phyloP scores from a whole-genome alignment of 2,329 filamentous ascomycete species.

The Aspergillus costaricaensis region DNA sequence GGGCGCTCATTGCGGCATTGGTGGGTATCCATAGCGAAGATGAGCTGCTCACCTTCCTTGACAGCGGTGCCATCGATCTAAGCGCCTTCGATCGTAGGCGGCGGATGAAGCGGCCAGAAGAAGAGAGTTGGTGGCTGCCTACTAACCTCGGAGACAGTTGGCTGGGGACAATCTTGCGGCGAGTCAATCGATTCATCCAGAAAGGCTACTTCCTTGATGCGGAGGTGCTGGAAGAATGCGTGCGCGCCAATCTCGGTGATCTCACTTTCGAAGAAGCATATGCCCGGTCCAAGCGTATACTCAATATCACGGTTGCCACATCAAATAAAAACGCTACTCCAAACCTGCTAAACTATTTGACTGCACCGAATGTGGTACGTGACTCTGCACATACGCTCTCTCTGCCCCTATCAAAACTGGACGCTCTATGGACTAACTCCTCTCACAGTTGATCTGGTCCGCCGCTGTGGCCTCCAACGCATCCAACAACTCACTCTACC shows the following conservation, averaged over 20 bases:
- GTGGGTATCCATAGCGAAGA: constrained; percentile 86
- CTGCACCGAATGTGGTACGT: constrained; percentile 86
- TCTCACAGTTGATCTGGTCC: constrained; percentile 60
- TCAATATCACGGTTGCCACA: constrained; percentile 89
- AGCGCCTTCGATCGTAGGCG: constrained; percentile 67
- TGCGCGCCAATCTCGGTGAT: constrained; percentile 82
- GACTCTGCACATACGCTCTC: background rate
- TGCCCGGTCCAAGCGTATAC: constrained; percentile 75
- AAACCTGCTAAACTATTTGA: constrained; percentile 86
- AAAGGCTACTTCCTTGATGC: constrained; percentile 86
- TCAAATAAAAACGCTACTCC: constrained; percentile 74
- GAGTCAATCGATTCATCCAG: constrained; percentile 67
- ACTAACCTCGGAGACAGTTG: constrained; percentile 41
- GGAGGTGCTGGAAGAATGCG: constrained; percentile 77
- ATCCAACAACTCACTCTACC: constrained; percentile 63
- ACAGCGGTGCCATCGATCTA: constrained; percentile 78
- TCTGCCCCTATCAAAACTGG: background rate
- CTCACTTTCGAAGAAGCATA: constrained; percentile 94
- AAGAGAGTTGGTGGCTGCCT: constrained; percentile 7
- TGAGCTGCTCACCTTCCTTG: constrained; percentile 74
- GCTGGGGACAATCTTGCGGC: constrained; percentile 63
- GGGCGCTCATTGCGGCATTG: constrained; percentile 83
- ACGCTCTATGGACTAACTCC: background rate
- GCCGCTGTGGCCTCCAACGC: constrained; percentile 46
- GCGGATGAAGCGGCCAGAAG: constrained; percentile 20